Evolutionary conservation across 306 rosid genomes (phyloP).

Genomic region (Casuarina glauca): DNA sequence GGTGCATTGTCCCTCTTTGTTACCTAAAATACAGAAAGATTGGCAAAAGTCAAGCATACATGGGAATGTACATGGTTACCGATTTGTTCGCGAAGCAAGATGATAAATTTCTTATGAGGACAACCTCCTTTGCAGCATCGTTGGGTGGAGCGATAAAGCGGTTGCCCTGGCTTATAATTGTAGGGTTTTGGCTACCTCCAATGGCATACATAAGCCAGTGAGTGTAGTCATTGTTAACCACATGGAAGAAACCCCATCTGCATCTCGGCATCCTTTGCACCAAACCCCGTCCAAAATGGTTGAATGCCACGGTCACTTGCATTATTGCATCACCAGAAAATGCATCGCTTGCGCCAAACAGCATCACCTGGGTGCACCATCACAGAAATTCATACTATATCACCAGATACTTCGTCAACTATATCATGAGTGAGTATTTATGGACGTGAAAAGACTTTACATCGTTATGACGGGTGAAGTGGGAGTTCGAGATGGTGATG

Average conservation of each 20-base stretch:
- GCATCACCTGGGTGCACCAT: slow-evolving; percentile 52
- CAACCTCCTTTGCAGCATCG: slow-evolving; percentile 40
- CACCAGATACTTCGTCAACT: not conserved
- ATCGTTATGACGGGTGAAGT: slow-evolving; percentile 65
- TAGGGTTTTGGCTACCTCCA: slow-evolving; percentile 75
- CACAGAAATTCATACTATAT: not conserved
- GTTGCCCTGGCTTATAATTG: slow-evolving; percentile 82
- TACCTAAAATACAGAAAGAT: slow-evolving; percentile 16
- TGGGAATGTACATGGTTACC: no score
- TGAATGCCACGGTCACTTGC: slow-evolving; percentile 70
- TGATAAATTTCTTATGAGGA: not conserved
- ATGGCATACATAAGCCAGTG: slow-evolving; percentile 91
- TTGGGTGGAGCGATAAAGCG: slow-evolving; percentile 71
- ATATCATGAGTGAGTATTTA: not conserved
- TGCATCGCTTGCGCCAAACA: slow-evolving; percentile 56
- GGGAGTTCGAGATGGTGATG: slow-evolving; percentile 76
- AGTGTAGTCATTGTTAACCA: slow-evolving; percentile 78
- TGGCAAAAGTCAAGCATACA: not conserved
- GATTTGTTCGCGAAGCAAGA: not conserved
- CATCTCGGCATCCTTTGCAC: slow-evolving; percentile 75
- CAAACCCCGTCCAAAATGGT: slow-evolving; percentile 68
- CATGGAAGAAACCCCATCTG: slow-evolving; percentile 70
- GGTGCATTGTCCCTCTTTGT: slow-evolving; percentile 45
- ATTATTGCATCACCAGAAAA: slow-evolving; percentile 40
- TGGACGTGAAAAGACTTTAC: slow-evolving; percentile 20